phyloP scores from a whole-genome alignment of 2,329 filamentous ascomycete genomes.

The Diaporthe humulicola region DNA sequence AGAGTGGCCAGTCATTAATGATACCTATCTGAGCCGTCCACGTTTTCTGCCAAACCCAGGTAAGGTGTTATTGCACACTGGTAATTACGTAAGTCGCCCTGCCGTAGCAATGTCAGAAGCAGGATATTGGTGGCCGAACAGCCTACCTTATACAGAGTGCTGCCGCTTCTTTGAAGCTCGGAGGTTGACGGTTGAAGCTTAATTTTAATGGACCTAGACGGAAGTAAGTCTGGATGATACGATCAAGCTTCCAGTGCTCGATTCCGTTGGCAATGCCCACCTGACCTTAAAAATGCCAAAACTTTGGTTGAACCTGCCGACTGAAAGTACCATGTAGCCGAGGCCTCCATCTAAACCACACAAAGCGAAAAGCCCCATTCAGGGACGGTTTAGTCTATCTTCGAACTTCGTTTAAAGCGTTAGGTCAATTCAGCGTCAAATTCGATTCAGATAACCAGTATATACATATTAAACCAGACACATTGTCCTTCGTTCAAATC shows the following conservation, averaged over 20 bases:
- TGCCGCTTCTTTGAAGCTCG: too few species aligned
- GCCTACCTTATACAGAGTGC: too few species aligned
- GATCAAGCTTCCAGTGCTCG: too few species aligned
- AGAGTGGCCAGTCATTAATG: constrained; percentile 19
- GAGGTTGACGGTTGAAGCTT: too few species aligned
- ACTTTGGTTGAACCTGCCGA: neutral
- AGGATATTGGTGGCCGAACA: neutral
- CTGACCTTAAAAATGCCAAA: too few species aligned
- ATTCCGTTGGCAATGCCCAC: too few species aligned
- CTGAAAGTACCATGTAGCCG: neutral
- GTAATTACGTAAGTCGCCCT: too few species aligned
- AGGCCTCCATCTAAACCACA: neutral
- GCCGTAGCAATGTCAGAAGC: neutral
- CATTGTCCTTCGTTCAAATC: neutral
- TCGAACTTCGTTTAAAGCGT: neutral
- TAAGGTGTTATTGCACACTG: neutral
- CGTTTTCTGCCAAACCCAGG: too few species aligned
- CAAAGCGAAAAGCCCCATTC: too few species aligned
- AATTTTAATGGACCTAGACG: too few species aligned
- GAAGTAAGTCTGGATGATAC: too few species aligned
- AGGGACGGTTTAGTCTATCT: neutral
- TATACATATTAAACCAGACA: neutral
- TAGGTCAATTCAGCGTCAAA: neutral
- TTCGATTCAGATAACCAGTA: neutral
- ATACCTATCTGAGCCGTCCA: neutral